Base-by-base conservation (phyloP, 106 monocot genomes). In the Narthecium ossifragum region DNA sequence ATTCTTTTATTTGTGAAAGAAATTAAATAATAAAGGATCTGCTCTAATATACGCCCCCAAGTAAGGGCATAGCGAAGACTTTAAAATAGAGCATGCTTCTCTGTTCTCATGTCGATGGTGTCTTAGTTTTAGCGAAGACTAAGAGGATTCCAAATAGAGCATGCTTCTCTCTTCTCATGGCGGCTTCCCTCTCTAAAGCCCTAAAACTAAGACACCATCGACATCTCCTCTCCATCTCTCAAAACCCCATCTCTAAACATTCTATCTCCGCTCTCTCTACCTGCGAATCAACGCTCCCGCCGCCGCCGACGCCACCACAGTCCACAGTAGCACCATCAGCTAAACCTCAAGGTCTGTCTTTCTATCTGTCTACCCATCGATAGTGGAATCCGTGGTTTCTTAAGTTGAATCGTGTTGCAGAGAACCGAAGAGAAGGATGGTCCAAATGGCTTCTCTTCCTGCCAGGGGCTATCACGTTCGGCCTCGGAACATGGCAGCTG, bases 401-500 rank as follows among this genome's bases (percentile, higher is more conserved):
- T n/a, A 25, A 31, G 11, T 34, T 30, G 29, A 23, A 23, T 18
- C 24, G 17, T 52, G 6, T 63, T 57, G 31, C 53, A 85, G 94
- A 61, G 18, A 73, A 73, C 5, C 71, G 79, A 55, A 60, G 66
- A 7, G 81, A 81, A 57, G 43, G 36, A 63, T 84, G 69, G 76
- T 76, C 87, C 17, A 91, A 84, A 37, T 34, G 74, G 30, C 69
- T 87, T 17, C 79, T 98, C 14, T 98, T 98, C 40, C 67, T 90
- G 23, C 96, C 96, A 15, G 96, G 96, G 20, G 90, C 84, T 23
- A 78, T 83, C 62, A 85, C 84, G 32, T 90, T 98, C 52, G 90
- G 84, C 28, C 96, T 98, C 13, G 96, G 96, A 20, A 84, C 84
- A 38, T 90, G 96, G 96, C 96, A 98, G 62, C 73, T 98, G 47